These are phyloP conservation scores for Tetragonia tetragonoides DNA, from an alignment of 148 eudicot species.

Conservation along the genomic window DNA sequence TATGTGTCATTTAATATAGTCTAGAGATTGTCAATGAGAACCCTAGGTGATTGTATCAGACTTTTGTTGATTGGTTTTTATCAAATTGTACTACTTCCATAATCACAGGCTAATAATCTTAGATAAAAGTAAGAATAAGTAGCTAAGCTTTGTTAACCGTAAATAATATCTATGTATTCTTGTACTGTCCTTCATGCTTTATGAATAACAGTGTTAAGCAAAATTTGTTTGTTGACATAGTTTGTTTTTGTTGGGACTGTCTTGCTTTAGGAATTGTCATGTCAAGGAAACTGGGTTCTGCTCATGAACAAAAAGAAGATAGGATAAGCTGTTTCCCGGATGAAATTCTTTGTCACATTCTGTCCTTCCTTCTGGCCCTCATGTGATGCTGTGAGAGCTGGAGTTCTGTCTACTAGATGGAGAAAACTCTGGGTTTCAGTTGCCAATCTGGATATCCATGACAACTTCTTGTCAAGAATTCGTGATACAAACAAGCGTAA, in stretches of 20 bases:
- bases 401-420: constrained; percentile 1
- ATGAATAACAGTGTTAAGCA: too few species aligned
- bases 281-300: background rate
- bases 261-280: background rate
- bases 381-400: background rate
- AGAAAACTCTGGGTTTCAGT: background rate
- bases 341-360: constrained; percentile 18
- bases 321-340: constrained; percentile 29
- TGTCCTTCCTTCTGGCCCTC: constrained; percentile 16
- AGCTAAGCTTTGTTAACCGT: too few species aligned
- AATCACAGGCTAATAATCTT: too few species aligned
- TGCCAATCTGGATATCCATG: background rate
- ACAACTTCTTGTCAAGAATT: background rate
- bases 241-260: background rate
- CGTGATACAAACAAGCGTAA: background rate
- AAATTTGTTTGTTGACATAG: background rate
- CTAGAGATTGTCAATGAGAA: too few species aligned
- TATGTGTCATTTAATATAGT: too few species aligned
- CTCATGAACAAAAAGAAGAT: constrained; percentile 7
- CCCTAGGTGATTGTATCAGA: too few species aligned
- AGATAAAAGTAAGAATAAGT: too few species aligned
- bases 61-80: too few species aligned
- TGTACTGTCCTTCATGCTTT: too few species aligned
- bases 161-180: too few species aligned
- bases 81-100: too few species aligned